phyloP scores from a whole-genome alignment of 768 basidiomycete species.

The Hypsizygus marmoreus region DNA sequence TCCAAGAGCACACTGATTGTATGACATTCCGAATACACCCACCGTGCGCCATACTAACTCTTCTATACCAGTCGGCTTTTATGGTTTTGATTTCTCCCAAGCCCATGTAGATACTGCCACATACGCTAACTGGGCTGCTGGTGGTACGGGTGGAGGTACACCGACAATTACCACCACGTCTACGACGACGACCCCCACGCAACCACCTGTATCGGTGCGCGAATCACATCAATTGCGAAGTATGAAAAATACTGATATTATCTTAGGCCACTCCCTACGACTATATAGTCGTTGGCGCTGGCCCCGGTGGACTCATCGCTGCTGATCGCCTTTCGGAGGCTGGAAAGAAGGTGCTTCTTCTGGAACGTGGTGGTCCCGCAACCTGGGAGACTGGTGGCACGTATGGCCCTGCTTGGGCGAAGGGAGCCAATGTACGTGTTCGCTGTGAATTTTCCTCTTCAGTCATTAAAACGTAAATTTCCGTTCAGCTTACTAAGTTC shows the following conservation, averaged over 20 bases:
- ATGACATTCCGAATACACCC: conserved; percentile 16
- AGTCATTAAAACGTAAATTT: conserved; percentile 6
- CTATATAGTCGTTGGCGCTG: conserved; percentile 59
- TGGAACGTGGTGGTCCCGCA: conserved; percentile 67
- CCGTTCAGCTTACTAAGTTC: conserved; percentile 58
- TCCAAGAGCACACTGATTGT: conserved; percentile 64
- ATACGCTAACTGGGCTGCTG: conserved; percentile 53
- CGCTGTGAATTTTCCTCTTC: background rate
- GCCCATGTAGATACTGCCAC: conserved; percentile 47
- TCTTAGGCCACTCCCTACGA: conserved; percentile 47
- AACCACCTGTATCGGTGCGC: conserved; percentile 30
- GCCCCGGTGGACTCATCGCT: conserved; percentile 58
- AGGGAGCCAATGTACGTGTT: conserved; percentile 42
- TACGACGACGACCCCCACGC: conserved; percentile 34
- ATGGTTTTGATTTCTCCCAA: conserved; percentile 47
- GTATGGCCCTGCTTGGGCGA: conserved; percentile 52
- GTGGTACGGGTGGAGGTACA: conserved; percentile 43
- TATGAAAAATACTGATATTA: background rate
- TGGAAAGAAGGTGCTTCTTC: conserved; percentile 61
- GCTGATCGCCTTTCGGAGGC: conserved; percentile 62
- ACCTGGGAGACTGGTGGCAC: conserved; percentile 60
- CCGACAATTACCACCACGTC: conserved; percentile 32
- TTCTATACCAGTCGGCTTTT: conserved; percentile 53
- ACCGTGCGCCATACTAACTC: background rate
- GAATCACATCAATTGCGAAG: background rate